These are phyloP conservation scores for Leucoagaricus sp. DNA, from an alignment of 1,284 basidiomycete genomes.

Conservation along the genomic window DNA sequence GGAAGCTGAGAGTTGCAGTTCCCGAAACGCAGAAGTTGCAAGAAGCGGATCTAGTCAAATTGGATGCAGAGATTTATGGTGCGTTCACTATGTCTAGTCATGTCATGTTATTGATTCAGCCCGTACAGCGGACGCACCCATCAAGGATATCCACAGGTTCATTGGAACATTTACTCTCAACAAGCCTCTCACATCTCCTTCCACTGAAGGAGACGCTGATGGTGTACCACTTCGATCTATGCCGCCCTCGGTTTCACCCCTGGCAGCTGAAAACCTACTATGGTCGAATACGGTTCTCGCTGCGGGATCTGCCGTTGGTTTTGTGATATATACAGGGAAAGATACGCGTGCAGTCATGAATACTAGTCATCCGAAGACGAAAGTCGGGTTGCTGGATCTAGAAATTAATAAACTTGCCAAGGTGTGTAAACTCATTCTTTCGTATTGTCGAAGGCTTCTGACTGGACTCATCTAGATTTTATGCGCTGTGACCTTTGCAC, in stretches of 20 bases:
- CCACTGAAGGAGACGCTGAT: conserved; percentile 41
- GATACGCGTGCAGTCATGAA: conserved; percentile 99
- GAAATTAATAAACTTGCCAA: conserved; percentile 98
- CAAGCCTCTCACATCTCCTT: conserved; percentile 41
- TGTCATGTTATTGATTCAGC: neutral
- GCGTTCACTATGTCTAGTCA: conserved; percentile 20
- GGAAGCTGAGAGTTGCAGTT: conserved; percentile 95
- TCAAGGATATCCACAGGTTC: conserved; percentile 97
- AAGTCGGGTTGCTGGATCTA: conserved; percentile 88
- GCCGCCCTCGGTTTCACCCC: conserved; percentile 72
- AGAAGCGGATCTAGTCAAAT: conserved; percentile 64
- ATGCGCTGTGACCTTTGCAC: conserved; percentile 89
- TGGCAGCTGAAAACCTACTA: conserved; percentile 92
- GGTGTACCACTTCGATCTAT: conserved; percentile 58
- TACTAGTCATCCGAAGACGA: conserved; percentile 95
- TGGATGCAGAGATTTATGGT: conserved; percentile 89
- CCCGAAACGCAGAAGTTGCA: conserved; percentile 79
- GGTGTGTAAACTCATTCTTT: conserved; percentile 55
- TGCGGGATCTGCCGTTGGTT: conserved; percentile 90
- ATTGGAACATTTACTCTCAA: conserved; percentile 90
- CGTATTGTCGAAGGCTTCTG: neutral
- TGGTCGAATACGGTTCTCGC: conserved; percentile 99
- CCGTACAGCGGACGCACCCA: conserved; percentile 82
- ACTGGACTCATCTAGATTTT: conserved; percentile 67
- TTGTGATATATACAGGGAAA: conserved; percentile 92